Base-by-base conservation (phyloP, 1,284 basidiomycete species). In the Taiwanofungus camphoratus region DNA sequence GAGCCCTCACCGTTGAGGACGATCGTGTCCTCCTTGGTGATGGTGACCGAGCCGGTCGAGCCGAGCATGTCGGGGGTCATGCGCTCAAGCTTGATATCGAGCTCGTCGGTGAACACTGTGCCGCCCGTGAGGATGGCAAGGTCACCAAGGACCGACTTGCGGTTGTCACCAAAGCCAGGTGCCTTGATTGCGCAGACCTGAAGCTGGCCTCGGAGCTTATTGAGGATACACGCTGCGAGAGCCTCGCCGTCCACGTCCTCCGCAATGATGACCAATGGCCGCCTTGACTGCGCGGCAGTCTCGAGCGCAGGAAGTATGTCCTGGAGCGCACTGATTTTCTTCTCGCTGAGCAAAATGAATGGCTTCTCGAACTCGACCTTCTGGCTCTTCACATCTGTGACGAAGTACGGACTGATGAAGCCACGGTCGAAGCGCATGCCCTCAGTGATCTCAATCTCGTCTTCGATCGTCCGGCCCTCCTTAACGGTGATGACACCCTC, bases 401-500 rank as follows among this genome's bases (percentile, higher is more conserved):
- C 87, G 66, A 99, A 96, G 81, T 98, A 98, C 1, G 95, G 94
- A 2, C 91, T 94, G 70, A 98, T 96, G 81, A 84, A 99, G 34
- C 95, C 95, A 43, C 95, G 89, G 80, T 99, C 95, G 72, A 99
- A 98, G 60, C 93, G 85, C 95, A 98, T 99, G 64, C 95, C 95
- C 71, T 99, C 95, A 23, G 95, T 98, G 62, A 99, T 94, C 68
- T 99, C 95, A 63, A 98, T 98, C 72, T 97, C 88, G 64, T 99
- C 95, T 59, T 97, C 92, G 54, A 95, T 95, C 11, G 95, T 98
- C 53, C 87, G 83, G 44, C 95, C 95, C 69, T 98, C 95, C 76
- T 96, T 97, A 67, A 99, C 94, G 49, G 95, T 99, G 74, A 99
- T 98, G 63, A 98, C 95, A 66, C 95, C 95, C 71, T 99, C 95